Evolutionary conservation across 257 asterid species (phyloP), one percentile per base, ranked within the genome.

Genomic region (Solanum lignicaule): DNA sequence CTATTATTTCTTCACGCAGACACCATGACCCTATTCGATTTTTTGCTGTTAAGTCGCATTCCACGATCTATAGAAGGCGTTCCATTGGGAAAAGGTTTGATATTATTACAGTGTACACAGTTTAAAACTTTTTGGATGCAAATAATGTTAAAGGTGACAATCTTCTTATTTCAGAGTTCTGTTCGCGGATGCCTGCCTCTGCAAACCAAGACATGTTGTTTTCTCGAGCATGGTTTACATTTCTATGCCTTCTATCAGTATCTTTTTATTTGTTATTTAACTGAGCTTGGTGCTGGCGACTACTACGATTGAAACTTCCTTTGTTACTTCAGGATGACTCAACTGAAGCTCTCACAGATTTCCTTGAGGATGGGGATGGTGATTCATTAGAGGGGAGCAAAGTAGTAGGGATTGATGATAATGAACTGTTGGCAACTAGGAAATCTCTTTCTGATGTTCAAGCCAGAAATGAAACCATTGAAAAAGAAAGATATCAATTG

Each of bases 401-500:
- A 87, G 89, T 41, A 25, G 13, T 90, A 33, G 92, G 33, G 39
- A 46, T 25, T 83, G 89, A 88, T 27, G 90, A 86, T 41, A 55
- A 88, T 84, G 91, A 88, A 83, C 81, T 91, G 39, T 78, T 55
- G 86, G 89, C 87, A 31, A 86, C 89, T 41, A 88, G 46, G 58
- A 85, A 88, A 62, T 89, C 90, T 86, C 88, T 88, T 13, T 85
- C 90, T 68, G 90, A 83, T 74, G 89, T 87, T 18, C 85, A 69
- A 13, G 89, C 85, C 66, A 91, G 90, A 88, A 88, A 83, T 72
- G 88, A 86, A 69, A 76, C 89, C 58, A 82, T 88, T 41, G 90
- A 86, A 75, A 88, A 71, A 83, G 90, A 91, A 88, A 86, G 91
- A 55, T 90, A 89, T 81, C 87, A 85, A 39, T 88, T 91, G 65